Evolutionary conservation across 1,139 yeast species (phyloP).

Genomic region (Hanseniaspora uvarum): DNA sequence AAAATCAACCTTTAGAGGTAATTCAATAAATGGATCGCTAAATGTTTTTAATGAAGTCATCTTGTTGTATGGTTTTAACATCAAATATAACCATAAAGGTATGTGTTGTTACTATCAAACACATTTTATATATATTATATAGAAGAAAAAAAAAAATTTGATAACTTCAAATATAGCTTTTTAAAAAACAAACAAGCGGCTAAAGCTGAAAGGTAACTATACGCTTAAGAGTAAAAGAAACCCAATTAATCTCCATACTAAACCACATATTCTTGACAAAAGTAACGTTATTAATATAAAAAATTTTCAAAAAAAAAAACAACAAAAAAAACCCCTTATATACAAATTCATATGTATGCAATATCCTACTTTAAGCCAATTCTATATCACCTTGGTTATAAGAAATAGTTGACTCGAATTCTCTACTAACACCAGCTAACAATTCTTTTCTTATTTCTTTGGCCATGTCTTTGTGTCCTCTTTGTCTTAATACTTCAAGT

Average conservation of each 20-base stretch:
- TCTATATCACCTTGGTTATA: constrained; percentile 16
- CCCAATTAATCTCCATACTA: no score
- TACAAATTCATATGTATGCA: background rate
- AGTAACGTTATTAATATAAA: no score
- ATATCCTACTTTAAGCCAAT: background rate
- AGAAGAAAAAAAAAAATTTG: no score
- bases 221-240: no score
- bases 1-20: background rate
- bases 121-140: background rate
- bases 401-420: constrained; percentile 24
- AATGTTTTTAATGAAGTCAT: constrained; percentile 2
- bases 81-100: background rate
- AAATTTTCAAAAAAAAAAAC: no score
- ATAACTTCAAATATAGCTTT: no score
- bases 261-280: no score
- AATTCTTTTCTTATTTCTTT: constrained; percentile 93
- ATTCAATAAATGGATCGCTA: constrained; percentile 1
- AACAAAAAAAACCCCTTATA: background rate
- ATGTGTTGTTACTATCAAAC: background rate
- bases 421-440: constrained; percentile 62
- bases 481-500: constrained; percentile 79
- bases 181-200: no score
- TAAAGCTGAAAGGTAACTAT: no score
- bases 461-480: constrained; percentile 79
- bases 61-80: background rate